phyloP scores from a whole-genome alignment of 192 early-diverging fungal genomes.

The Coemansia sp. region DNA sequence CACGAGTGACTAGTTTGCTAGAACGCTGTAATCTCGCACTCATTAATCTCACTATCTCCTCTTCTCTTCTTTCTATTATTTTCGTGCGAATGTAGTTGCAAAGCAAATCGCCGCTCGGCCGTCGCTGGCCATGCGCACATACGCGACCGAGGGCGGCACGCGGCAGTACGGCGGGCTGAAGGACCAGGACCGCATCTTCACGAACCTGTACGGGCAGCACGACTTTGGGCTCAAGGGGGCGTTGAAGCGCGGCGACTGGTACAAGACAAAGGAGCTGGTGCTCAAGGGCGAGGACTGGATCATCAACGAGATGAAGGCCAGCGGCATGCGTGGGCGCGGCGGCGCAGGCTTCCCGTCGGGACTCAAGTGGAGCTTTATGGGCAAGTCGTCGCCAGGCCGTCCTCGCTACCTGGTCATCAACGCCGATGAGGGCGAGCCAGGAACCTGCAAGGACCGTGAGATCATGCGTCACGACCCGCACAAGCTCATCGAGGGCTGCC shows the following conservation, averaged over 20 bases:
- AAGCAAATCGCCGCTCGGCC: slow-evolving; percentile 8
- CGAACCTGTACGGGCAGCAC: slow-evolving; percentile 92
- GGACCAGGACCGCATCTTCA: slow-evolving; percentile 97
- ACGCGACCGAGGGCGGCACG: slow-evolving; percentile 34
- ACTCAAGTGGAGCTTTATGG: slow-evolving; percentile 99
- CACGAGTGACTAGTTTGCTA: too few species aligned
- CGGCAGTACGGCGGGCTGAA: slow-evolving; percentile 65
- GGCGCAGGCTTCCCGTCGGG: slow-evolving; percentile 98
- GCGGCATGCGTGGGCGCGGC: slow-evolving; percentile 89
- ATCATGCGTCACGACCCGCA: slow-evolving; percentile 92
- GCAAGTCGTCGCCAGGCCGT: slow-evolving; percentile 81
- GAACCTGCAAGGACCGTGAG: slow-evolving; percentile 98
- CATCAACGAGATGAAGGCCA: slow-evolving; percentile 94
- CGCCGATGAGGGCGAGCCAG: slow-evolving; percentile 98
- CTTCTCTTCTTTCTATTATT: not conserved
- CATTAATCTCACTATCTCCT: too few species aligned
- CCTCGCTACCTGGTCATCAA: slow-evolving; percentile 97
- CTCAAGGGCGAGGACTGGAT: slow-evolving; percentile 97
- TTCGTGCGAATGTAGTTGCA: not conserved
- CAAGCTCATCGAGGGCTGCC: slow-evolving; percentile 95
- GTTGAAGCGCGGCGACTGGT: slow-evolving; percentile 95
- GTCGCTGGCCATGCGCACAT: slow-evolving; percentile 11
- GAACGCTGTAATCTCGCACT: too few species aligned
- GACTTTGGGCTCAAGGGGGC: slow-evolving; percentile 89
- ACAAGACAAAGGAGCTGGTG: slow-evolving; percentile 98